These are phyloP conservation scores for Fragilariopsis cylindrus DNA, from an alignment of 108 stramenopile species.

Conservation along the genomic window DNA sequence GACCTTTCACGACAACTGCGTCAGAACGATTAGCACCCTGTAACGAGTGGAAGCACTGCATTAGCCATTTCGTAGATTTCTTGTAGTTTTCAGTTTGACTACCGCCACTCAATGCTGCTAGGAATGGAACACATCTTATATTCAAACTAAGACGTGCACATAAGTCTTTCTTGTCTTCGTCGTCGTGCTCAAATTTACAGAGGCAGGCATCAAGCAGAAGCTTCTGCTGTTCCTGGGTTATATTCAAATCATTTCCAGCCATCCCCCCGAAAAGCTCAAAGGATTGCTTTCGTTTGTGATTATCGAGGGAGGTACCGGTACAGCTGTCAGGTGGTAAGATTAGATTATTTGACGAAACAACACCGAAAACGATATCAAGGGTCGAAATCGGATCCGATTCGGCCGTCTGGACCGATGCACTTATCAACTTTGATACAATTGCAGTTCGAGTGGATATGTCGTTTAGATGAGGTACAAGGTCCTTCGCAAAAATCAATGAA, in stretches of 20 bases:
- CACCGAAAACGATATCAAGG: conserved; percentile 36
- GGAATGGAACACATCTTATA: conserved; percentile 53
- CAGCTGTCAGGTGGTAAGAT: conserved; percentile 10
- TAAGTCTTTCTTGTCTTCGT: conserved; percentile 22
- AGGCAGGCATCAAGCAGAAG: conserved; percentile 15
- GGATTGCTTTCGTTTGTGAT: neutral
- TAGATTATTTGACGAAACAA: conserved; percentile 13
- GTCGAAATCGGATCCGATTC: conserved; percentile 31
- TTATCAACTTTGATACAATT: conserved; percentile 46
- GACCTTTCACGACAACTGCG: conserved; percentile 21
- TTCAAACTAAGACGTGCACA: conserved; percentile 33
- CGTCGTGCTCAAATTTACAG: conserved; percentile 6
- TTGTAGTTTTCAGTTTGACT: conserved; percentile 17
- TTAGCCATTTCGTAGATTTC: conserved; percentile 27
- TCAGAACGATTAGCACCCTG: neutral
- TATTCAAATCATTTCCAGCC: neutral
- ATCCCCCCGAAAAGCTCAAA: conserved; percentile 6
- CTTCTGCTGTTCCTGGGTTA: neutral
- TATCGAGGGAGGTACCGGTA: neutral
- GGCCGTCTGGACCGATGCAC: conserved; percentile 35
- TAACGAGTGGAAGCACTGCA: neutral
- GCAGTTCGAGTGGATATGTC: conserved; percentile 27
- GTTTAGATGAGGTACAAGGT: conserved; percentile 53
- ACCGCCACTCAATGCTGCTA: conserved; percentile 36
- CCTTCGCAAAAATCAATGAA: conserved; percentile 40